Base-by-base conservation (phyloP, 208 protist genomes). In the Tetramitus jugosus region DNA sequence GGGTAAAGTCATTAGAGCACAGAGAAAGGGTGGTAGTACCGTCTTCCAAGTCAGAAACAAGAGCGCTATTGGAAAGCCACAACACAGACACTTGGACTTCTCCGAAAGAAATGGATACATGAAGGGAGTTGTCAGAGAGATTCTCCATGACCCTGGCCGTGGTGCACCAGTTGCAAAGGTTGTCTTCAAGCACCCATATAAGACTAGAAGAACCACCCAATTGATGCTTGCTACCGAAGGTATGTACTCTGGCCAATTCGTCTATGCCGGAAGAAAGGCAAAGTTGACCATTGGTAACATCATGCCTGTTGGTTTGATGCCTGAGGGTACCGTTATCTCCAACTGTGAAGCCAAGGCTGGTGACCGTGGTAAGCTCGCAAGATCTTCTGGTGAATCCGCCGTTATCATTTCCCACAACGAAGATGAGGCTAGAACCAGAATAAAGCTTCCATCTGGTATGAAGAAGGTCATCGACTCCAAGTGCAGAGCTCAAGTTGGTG, bases 251-350 rank as follows among this genome's bases (percentile, higher is more conserved):
- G 98, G 98, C 76, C 97, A 99, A 91, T 98, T 96, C 81, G 82
- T 99, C 76, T 98, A 98, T 87, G 96, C 90, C 87, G 98, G 98
- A 79, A 92, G 94, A 80, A 98, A 97, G 86, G 97, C 88, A 81
- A 80, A 85, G 42, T 84, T 98, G 8, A 84, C 88, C 68, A 93
- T 99, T 78, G 98, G 97, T 79, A 99, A 99, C 90, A 89, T 99
- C 45, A 85, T 99, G 33, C 98, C 97, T 60, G 67, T 99, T 45
- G 88, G 88, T 45, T 81, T 90, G 65, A 90, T 99, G 81, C 97
- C 97, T 69, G 97, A 99, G 89, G 98, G 98, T 94, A 98, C 97
- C 85, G 93, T 99, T 82, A 86, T 99, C 67, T 98, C 95, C 91
- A 99, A 99, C 93, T 88, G 99, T 33, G 98, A 99, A 91, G 85